Conservation (phyloP, 106 monocot species). For the Gastrodia elata region DNA sequence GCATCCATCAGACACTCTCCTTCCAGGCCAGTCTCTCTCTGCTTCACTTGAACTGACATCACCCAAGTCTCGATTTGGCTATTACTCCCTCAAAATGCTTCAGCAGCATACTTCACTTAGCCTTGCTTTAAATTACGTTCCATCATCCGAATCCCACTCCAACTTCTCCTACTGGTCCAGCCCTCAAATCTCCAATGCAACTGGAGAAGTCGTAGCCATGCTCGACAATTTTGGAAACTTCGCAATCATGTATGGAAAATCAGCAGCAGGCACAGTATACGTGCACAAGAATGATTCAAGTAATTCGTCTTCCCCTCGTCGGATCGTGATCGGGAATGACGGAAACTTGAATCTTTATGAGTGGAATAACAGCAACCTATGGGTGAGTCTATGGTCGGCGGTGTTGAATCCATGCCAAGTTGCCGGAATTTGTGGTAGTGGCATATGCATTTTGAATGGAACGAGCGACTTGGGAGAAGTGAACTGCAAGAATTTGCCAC, state of each 20-base stretch:
- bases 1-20: slow-evolving; percentile 34
- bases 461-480: slow-evolving; percentile 7
- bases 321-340: slow-evolving; percentile 18
- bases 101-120: slow-evolving; percentile 36
- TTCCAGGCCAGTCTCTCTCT: slow-evolving; percentile 24
- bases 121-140: slow-evolving; percentile 20
- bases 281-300: slow-evolving; percentile 35
- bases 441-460: slow-evolving; percentile 21
- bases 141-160: slow-evolving; percentile 2
- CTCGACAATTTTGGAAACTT: slow-evolving; percentile 27
- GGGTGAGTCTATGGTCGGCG: slow-evolving; percentile 31
- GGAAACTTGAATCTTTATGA: slow-evolving; percentile 31
- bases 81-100: slow-evolving; percentile 42
- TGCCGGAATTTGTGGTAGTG: slow-evolving; percentile 32
- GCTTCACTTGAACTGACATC: slow-evolving; percentile 28
- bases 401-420: slow-evolving; percentile 28
- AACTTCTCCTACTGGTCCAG: slow-evolving; percentile 44
- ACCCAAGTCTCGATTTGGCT: slow-evolving; percentile 11
- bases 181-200: slow-evolving; percentile 38
- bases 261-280: slow-evolving; percentile 22
- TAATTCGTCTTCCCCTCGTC: slow-evolving; percentile 6
- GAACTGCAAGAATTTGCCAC: slow-evolving; percentile 10
- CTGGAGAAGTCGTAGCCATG: slow-evolving; percentile 24
- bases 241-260: slow-evolving; percentile 26
- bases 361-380: slow-evolving; percentile 20